Evolutionary conservation across 768 basidiomycete genomes (phyloP).

Genomic region (Lactarius quietus): DNA sequence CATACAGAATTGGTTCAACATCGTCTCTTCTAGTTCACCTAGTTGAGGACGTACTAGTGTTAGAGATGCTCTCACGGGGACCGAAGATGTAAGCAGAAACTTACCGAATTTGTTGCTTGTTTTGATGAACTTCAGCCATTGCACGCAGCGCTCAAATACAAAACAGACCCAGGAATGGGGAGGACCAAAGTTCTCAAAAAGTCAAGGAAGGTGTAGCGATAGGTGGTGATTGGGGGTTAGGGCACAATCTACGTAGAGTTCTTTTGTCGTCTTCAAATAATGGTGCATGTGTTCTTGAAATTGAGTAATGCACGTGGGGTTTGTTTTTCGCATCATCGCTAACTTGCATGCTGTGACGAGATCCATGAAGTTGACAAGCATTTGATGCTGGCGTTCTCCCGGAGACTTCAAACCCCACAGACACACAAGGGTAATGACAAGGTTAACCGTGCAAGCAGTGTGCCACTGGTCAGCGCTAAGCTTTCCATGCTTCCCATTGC

Average conservation of each 20-base stretch:
- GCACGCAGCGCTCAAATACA: no score
- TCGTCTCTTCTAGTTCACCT: no score
- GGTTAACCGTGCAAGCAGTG: conserved; percentile 21
- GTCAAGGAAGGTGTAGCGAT: no score
- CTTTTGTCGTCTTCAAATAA: conserved; percentile 34
- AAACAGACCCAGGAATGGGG: no score
- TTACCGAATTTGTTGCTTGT: no score
- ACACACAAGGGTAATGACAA: conserved; percentile 27
- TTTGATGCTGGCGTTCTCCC: neutral
- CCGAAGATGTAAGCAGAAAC: no score
- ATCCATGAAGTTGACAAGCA: conserved; percentile 31
- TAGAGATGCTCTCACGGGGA: no score
- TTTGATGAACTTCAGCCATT: no score
- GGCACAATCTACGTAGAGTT: conserved; percentile 32
- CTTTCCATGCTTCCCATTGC: conserved; percentile 26
- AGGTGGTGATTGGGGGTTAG: conserved; percentile 40
- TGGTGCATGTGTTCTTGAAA: conserved; percentile 32
- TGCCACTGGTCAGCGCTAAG: conserved; percentile 31
- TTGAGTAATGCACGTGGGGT: conserved; percentile 25
- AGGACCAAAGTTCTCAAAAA: no score
- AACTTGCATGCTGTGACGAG: conserved; percentile 36
- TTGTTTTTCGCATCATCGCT: conserved; percentile 30
- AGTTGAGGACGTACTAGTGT: no score
- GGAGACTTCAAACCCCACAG: conserved; percentile 26
- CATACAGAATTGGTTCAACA: no score